Conservation (phyloP, 73 alveolate genomes). For the Tetrahymena elliotti region DNA sequence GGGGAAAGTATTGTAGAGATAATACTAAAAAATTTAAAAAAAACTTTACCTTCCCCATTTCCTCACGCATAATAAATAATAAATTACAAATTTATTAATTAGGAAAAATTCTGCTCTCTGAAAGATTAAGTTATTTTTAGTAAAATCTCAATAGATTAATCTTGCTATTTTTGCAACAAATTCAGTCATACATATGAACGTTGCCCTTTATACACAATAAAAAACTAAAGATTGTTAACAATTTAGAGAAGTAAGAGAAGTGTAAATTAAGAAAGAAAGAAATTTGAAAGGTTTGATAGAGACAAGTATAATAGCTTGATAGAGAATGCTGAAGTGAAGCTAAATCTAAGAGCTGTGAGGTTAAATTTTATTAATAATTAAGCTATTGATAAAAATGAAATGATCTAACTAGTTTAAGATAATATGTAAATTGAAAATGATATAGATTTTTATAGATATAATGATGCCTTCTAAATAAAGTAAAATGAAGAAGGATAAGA, state of each 20-base stretch:
- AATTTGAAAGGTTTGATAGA: not conserved
- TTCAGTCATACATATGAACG: not conserved
- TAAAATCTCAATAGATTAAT: not conserved
- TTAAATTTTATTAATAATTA: too few species aligned
- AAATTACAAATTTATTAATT: too few species aligned
- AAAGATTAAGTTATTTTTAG: not conserved
- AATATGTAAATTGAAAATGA: not conserved
- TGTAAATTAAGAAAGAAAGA: not conserved
- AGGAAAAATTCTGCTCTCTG: not conserved
- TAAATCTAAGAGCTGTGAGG: not conserved
- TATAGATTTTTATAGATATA: not conserved
- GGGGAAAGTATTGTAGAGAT: too few species aligned
- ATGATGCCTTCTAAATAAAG: not conserved
- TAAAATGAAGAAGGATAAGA: not conserved
- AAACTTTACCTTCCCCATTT: too few species aligned
- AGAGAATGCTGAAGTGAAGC: not conserved
- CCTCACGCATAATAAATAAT: too few species aligned
- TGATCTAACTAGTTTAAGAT: not conserved
- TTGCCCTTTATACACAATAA: not conserved
- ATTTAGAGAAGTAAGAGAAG: not conserved
- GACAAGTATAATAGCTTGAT: not conserved
- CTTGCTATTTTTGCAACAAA: not conserved
- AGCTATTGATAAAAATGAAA: not conserved
- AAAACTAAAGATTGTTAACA: too few species aligned
- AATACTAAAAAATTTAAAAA: too few species aligned